Evolutionary conservation across 495 filamentous ascomycete genomes (phyloP).

Genomic region (Tuber aestivum): DNA sequence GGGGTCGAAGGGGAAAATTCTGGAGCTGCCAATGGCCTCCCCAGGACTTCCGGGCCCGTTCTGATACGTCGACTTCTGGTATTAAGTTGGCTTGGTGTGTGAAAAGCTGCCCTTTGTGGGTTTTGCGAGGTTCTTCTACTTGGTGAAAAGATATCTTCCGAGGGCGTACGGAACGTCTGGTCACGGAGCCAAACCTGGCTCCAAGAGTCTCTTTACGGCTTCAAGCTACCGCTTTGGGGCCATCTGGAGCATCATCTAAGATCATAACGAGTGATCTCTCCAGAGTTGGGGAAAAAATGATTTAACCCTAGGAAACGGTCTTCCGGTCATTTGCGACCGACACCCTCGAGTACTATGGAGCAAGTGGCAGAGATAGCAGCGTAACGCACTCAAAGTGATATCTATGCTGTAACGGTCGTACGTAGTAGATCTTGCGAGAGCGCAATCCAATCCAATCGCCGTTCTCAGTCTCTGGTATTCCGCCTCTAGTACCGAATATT

Average conservation of each 20-base stretch:
- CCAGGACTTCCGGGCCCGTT: conserved; percentile 18
- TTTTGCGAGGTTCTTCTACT: no score
- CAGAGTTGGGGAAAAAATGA: neutral
- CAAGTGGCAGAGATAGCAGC: no score
- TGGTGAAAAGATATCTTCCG: no score
- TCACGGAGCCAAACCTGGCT: no score
- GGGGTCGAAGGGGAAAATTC: conserved; percentile 6
- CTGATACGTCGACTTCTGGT: no score
- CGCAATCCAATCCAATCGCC: neutral
- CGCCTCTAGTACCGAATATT: neutral
- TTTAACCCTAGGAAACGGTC: neutral
- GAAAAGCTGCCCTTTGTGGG: no score
- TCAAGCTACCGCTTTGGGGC: no score
- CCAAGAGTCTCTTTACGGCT: no score
- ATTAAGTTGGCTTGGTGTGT: no score
- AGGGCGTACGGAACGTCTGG: no score
- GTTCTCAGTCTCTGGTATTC: neutral
- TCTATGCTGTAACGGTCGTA: neutral
- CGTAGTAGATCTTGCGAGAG: neutral
- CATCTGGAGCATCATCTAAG: no score
- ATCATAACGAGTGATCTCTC: no score
- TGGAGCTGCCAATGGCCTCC: conserved; percentile 16
- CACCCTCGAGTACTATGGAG: neutral
- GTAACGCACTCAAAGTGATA: neutral
- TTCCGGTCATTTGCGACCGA: neutral